Base-by-base conservation (phyloP, 768 basidiomycete genomes). In the Tricholoma hemisulphureum region DNA sequence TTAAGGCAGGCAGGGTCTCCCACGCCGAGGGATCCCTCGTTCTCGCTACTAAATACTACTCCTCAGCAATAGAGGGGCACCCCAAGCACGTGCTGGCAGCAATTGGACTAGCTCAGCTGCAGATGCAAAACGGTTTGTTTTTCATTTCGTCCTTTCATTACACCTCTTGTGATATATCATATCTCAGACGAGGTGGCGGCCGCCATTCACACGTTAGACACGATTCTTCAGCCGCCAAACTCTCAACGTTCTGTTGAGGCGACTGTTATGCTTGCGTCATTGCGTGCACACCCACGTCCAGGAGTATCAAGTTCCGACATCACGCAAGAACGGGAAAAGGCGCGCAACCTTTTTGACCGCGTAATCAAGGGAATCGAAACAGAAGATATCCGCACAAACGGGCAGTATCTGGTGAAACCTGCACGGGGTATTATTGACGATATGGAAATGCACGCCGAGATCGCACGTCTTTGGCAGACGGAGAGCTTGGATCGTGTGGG, bases 381-480 rank as follows among this genome's bases (percentile, higher is more conserved):
- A 0, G 89, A 89, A n/a, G 83, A 85, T 28, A 64, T 73, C 4
- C 78, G 83, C 9, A 57, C 73, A 13, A 77, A 78, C 56, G 82
- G 81, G 0, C 69, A 78, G 43, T 65, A 63, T 9, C 62, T 66
- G 6, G 75, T 65, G 55, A 76, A 75, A 60, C 59, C 76, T 2
- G 75, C 85, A 5, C 79, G 83, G 20, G 81, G 76, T 20, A 80
- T 94, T 50, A 77, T 78, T 0, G 85, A 90, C 13, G 96, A 99
- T 65, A 75, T 89, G 52, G 91, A 96, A 58, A 85, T 98, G 82
- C 89, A 93, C 62, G 75, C 87, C n/a, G 95, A 98, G 69, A 86
- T 98, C 58, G 93, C 93, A 10, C 84, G 87, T 46, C 70, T 97
- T 55, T 98, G 94, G 91, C 89, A 91, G 65, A 86, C 82, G 3